Evolutionary conservation across 306 rosid genomes (phyloP), one percentile per base, ranked within the genome.

Genomic region (Quercus engelmannii): DNA sequence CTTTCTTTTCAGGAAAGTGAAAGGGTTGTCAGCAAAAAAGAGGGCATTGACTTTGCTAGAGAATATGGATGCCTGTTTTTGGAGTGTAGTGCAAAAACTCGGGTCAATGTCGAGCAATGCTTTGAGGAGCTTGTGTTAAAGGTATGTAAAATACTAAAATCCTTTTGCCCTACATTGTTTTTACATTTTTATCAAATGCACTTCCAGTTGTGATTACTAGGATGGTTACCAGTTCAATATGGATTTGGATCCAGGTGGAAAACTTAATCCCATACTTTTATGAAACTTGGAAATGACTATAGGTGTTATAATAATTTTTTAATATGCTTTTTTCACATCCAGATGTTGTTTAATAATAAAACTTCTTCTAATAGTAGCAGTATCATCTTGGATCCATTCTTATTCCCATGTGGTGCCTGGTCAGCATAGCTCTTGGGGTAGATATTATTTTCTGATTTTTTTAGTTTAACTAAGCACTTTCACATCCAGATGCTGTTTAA

Each of bases 11-110:
- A 92, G 97, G 97, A 90, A 87, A 86, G 80, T 83, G 97, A 90
- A 81, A 87, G 93, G 85, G 89, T 85, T 74, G 97, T 92, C 46
- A 88, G 83, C 81, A 92, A 84, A 79, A 90, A 86, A 55, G 94
- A 92, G 79, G 97, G 88, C 21, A 49, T 92, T 28, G 90, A 88
- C 72, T 90, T 92, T 38, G 97, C 97, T 4, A 84, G 94, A 81
- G 92, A 92, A 78, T 87, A 87, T 81, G 97, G 97, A 56, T 92
- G 93, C 76, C 87, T 92, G 56, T 92, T 59, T 52, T 87, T 86
- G 4, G 97, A 92, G 73, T 90, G 97, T 74, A 92, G 97, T 78
- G 97, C 97, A 7, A 92, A 92, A 88, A 87, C 97, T 71, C 78
- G 97, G 81, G 87, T 77, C 41, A 90, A 92, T 83, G 97, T 90